phyloP scores from a whole-genome alignment of 2,329 filamentous ascomycete species.

The Monilinia vaccinii-corymbosi region DNA sequence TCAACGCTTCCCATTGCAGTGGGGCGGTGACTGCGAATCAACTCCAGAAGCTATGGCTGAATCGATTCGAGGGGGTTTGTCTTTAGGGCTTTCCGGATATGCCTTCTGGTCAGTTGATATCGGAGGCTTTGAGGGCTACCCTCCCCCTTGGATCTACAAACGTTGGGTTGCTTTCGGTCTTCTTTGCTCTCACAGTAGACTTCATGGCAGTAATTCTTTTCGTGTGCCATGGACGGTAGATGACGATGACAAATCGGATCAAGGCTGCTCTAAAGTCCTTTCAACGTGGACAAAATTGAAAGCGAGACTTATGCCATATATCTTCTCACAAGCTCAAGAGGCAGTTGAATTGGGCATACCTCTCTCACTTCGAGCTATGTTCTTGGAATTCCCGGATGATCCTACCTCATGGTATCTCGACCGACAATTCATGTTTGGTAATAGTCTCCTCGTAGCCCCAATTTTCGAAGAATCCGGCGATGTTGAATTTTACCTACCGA shows the following conservation, averaged over 20 bases:
- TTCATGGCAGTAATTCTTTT: constrained; percentile 51
- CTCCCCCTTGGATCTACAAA: constrained; percentile 51
- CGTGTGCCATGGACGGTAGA: constrained; percentile 57
- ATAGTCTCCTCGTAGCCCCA: constrained; percentile 46
- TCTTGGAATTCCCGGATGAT: constrained; percentile 52
- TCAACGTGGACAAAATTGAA: constrained; percentile 38
- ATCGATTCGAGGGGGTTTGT: constrained; percentile 48
- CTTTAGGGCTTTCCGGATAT: constrained; percentile 47
- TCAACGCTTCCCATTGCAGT: constrained; percentile 49
- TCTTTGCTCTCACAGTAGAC: constrained; percentile 48
- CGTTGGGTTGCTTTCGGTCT: constrained; percentile 56
- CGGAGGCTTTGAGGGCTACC: constrained; percentile 52
- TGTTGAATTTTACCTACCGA: constrained; percentile 47
- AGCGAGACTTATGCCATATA: constrained; percentile 48
- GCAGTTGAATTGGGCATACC: constrained; percentile 42
- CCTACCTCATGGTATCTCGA: constrained; percentile 48
- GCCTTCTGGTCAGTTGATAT: constrained; percentile 55
- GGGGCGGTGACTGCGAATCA: constrained; percentile 55
- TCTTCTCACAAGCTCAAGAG: constrained; percentile 42
- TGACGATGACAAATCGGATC: constrained; percentile 40
- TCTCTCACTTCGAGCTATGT: constrained; percentile 46
- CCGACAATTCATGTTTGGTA: constrained; percentile 53
- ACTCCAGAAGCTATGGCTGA: constrained; percentile 55
- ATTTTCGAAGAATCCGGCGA: constrained; percentile 47
- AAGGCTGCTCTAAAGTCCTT: constrained; percentile 41